A percentile compares a stretch with the other conserved stretches of the same genome.
Conservation (phyloP, 2,329 filamentous ascomycete genomes). For the Annulohypoxylon truncatum region DNA sequence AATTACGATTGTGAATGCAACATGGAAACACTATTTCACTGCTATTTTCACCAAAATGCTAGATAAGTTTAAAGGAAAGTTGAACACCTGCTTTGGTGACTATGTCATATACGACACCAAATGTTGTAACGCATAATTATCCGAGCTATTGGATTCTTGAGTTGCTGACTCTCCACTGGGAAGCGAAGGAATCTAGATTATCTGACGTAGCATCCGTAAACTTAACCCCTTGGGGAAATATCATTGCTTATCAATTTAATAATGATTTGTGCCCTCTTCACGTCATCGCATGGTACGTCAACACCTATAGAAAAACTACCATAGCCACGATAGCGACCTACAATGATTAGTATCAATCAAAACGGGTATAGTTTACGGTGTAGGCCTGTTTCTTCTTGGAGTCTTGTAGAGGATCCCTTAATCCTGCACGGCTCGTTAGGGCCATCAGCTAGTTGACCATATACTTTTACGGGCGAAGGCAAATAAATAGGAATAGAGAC, state of each 20-base stretch:
- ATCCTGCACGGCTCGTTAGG: not conserved
- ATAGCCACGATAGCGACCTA: not conserved
- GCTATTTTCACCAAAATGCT: not conserved
- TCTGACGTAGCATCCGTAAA: not conserved
- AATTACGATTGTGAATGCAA: too few relatives aligned
- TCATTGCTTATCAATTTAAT: too few relatives aligned
- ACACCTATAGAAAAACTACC: not conserved
- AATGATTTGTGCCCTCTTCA: not conserved
- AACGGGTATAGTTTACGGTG: not conserved
- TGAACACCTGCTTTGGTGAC: not conserved
- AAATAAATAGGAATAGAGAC: not conserved
- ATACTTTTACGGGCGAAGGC: not conserved
- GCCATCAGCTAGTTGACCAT: not conserved
- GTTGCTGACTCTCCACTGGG: not conserved
- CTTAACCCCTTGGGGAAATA: too few relatives aligned
- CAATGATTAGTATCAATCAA: not conserved
- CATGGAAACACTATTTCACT: too few relatives aligned
- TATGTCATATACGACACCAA: not conserved
- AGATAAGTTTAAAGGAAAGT: not conserved
- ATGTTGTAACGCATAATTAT: not conserved
- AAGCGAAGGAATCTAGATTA: not conserved
- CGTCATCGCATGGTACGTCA: not conserved
- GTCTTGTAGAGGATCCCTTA: not conserved
- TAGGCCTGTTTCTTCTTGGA: not conserved
- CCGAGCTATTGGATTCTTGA: not conserved